Evolutionary conservation across 768 basidiomycete genomes (phyloP), one percentile per base, ranked within the genome.

Genomic region (Xerocomellus amylosporus): DNA sequence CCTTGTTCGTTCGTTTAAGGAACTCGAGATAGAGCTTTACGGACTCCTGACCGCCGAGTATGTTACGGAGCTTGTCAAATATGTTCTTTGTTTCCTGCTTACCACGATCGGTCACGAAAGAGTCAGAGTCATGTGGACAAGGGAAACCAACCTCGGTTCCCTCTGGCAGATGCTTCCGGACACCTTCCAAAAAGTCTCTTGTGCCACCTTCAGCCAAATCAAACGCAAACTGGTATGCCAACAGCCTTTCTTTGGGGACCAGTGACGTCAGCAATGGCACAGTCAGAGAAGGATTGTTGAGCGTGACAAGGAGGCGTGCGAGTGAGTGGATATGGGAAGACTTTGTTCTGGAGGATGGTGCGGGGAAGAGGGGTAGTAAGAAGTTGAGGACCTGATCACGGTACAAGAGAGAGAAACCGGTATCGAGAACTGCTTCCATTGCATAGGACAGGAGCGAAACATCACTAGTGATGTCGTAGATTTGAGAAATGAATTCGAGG

Each of bases 201-300:
- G 90, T 84, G 1, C 93, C 96, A 34, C 94, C 92, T 73, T 98
- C 96, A 14, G 88, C 90, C 45, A 98, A 75, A 72, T 98, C 97
- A 67, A 98, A 98, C 0, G 90, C 93, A 67, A 98, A 85, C 69
- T 99, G 97, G 70, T 94, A 96, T 1, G 93, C 94, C 24, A 96
- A 75, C 12, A 93, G 75, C 38, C 81, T 81, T 61, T 94, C 83
- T 56, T 79, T 79, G 5, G 80, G 79, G 14, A 93, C 79, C 9
- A 97, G 78, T 3, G 86, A 86, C 2, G 76, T 79, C 54, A 97
- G 71, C 48, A 95, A 79, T 14, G 85, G 79, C 8, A 90, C 79
- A 1, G 92, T 90, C 48, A 93, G 76, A 4, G 86, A 79, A n/a
- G 89, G 81, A 53, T 86, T 87, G 67, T 90, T 88, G 49, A 97